Percentiles rank a stretch among this genome's conserved stretches.
These are phyloP conservation scores for Xanthoconium separans DNA, from an alignment of 1,284 basidiomycete species.

Conservation along the genomic window DNA sequence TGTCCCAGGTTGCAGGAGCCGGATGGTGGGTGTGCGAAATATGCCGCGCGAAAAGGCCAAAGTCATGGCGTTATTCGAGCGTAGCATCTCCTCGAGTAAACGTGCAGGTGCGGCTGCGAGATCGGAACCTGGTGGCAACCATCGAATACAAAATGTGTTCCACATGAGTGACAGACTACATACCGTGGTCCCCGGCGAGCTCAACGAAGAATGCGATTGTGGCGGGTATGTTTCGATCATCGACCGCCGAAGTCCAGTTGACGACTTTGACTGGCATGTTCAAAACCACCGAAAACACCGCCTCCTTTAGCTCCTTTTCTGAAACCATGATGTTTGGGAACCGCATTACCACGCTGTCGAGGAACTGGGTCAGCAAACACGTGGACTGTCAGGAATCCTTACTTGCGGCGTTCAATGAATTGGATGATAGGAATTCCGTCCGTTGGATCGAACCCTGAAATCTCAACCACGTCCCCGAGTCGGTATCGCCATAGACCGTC, in stretches of 20 bases:
- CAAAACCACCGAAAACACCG: neutral
- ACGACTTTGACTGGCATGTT: neutral
- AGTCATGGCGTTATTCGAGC: constrained; percentile 1
- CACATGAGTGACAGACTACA: neutral
- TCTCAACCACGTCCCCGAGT: constrained; percentile 23
- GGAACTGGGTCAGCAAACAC: neutral
- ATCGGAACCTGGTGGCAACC: neutral
- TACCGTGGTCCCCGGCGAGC: constrained; percentile 8
- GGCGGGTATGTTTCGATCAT: constrained; percentile 12
- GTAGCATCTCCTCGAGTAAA: constrained; percentile 5
- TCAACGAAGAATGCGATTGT: constrained; percentile 24
- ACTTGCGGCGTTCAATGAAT: constrained; percentile 18
- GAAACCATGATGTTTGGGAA: constrained; percentile 13
- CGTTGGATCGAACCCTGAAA: constrained; percentile 20
- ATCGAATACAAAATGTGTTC: neutral
- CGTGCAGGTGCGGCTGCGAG: neutral
- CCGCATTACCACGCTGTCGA: constrained; percentile 8
- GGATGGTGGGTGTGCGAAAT: constrained; percentile 12
- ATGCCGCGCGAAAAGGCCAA: neutral
- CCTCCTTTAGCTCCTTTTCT: constrained; percentile 14
- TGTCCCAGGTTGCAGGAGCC: constrained; percentile 17
- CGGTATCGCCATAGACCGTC: constrained; percentile 28
- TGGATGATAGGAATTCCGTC: constrained; percentile 20
- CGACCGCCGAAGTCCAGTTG: constrained; percentile 19
- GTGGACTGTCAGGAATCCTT: neutral